Percentiles rank a stretch among this genome's conserved stretches.
Conservation (phyloP, 2,329 filamentous ascomycete species). For the Neonectria punicea region DNA sequence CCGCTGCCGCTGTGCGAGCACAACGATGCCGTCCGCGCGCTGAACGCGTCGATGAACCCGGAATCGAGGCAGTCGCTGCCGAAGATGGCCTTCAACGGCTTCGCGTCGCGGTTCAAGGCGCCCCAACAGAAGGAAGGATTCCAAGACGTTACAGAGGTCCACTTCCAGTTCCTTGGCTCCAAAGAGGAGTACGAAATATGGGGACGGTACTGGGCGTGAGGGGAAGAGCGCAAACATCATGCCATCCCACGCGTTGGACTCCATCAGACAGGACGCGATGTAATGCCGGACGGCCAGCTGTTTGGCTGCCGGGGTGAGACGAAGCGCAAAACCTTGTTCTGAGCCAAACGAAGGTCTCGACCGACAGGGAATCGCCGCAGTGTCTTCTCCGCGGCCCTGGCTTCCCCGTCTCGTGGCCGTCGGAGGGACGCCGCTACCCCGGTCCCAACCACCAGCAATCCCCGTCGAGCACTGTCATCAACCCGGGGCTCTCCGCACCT, state of each 20-base stretch:
- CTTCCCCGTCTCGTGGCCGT: not conserved
- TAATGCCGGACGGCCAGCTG: not conserved
- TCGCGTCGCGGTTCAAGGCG: slow-evolving; percentile 76
- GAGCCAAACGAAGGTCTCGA: not conserved
- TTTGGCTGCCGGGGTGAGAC: not conserved
- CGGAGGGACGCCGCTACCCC: slow-evolving; percentile 23
- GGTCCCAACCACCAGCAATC: slow-evolving; percentile 1
- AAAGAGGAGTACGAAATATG: slow-evolving; percentile 77
- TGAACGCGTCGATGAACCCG: slow-evolving; percentile 80
- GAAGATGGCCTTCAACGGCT: slow-evolving; percentile 82
- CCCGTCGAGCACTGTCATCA: slow-evolving; percentile 2
- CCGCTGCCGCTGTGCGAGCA: slow-evolving; percentile 78
- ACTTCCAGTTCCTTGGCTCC: slow-evolving; percentile 80
- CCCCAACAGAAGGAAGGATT: slow-evolving; percentile 84
- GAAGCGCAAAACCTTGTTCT: slow-evolving; percentile 4
- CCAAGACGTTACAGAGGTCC: slow-evolving; percentile 77
- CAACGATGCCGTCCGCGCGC: slow-evolving; percentile 84
- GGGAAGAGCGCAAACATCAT: slow-evolving; percentile 29
- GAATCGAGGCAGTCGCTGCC: slow-evolving; percentile 81
- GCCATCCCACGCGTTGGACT: slow-evolving; percentile 31
- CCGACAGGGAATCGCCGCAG: not conserved
- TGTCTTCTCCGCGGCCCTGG: not conserved
- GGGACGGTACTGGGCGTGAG: slow-evolving; percentile 79
- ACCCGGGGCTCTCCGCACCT: slow-evolving; percentile 14
- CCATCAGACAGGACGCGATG: slow-evolving; percentile 12